Evolutionary conservation across 2,329 filamentous ascomycete species (phyloP).

Genomic region (Diplodia sapinea): DNA sequence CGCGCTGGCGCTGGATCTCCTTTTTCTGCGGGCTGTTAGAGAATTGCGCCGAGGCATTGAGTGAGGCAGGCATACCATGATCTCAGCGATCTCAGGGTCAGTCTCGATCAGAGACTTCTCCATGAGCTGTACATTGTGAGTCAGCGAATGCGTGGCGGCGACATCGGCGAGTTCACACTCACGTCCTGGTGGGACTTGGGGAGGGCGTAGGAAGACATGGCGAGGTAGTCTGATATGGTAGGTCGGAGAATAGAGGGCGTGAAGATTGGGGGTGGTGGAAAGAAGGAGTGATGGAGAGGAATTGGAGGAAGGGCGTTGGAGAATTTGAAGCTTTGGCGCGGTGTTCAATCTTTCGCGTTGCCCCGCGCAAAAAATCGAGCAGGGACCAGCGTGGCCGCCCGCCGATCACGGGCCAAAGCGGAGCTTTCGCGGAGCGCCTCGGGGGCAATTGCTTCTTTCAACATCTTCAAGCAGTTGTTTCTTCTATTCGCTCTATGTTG

Average conservation of each 20-base stretch:
- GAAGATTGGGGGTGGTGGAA: neutral
- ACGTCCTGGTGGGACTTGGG: conserved; percentile 70
- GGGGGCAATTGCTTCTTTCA: conserved; percentile 26
- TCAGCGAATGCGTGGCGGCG: conserved; percentile 40
- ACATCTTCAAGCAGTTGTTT: neutral
- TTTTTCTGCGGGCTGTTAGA: conserved; percentile 66
- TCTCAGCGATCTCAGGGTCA: conserved; percentile 91
- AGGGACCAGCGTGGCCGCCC: conserved; percentile 2
- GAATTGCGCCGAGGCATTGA: conserved; percentile 31
- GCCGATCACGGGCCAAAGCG: conserved; percentile 29
- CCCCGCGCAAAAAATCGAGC: conserved; percentile 29
- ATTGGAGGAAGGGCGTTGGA: conserved; percentile 10
- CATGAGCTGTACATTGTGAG: conserved; percentile 72
- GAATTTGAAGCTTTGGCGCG: conserved; percentile 27
- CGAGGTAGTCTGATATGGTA: conserved; percentile 21
- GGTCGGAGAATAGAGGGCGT: neutral
- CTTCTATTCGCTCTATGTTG: conserved; percentile 4
- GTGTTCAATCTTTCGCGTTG: conserved; percentile 24
- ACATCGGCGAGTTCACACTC: conserved; percentile 44
- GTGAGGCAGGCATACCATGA: conserved; percentile 73
- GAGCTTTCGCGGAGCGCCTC: conserved; percentile 26
- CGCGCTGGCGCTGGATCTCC: conserved; percentile 94
- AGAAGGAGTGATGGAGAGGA: conserved; percentile 1
- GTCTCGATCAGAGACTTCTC: conserved; percentile 91
- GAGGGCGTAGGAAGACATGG: conserved; percentile 64